A percentile compares a stretch with the other conserved stretches of the same genome.
Evolutionary conservation across 2,329 filamentous ascomycete species (phyloP).

Genomic region (Knoxdaviesia capensis): DNA sequence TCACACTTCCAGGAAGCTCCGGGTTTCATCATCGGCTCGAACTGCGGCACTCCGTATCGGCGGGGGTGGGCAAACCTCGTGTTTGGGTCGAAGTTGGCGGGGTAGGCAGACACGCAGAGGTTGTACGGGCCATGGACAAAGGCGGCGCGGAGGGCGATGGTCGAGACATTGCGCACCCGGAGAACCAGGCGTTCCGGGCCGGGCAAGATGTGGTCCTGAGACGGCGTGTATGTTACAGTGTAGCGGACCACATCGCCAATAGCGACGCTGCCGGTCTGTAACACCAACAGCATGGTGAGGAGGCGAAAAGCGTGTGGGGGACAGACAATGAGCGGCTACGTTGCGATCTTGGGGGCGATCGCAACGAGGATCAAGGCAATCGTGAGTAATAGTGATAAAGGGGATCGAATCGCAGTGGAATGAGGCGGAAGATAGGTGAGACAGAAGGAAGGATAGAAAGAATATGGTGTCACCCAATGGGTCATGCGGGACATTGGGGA

Average conservation of each 20-base stretch:
- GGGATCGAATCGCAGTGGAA: too few species aligned
- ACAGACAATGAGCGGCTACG: too few species aligned
- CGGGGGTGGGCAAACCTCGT: constrained; percentile 50
- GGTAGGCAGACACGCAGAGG: constrained; percentile 70
- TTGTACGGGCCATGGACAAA: constrained; percentile 95
- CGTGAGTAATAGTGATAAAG: too few species aligned
- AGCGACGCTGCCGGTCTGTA: constrained; percentile 81
- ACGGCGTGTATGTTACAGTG: constrained; percentile 81
- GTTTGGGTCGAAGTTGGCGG: constrained; percentile 67
- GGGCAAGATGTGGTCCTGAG: constrained; percentile 73
- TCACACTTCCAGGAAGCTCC: constrained; percentile 71
- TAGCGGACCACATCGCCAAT: constrained; percentile 87
- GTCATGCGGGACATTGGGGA: too few species aligned
- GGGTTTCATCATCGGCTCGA: constrained; percentile 91
- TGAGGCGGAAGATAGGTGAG: too few species aligned
- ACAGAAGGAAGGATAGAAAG: too few species aligned
- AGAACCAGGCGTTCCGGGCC: constrained; percentile 64
- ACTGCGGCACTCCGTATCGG: constrained; percentile 63
- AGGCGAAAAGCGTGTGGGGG: too few species aligned
- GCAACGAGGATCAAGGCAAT: too few species aligned
- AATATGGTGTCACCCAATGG: too few species aligned
- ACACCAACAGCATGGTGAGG: constrained; percentile 60
- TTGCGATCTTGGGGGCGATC: too few species aligned
- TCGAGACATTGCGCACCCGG: constrained; percentile 79
- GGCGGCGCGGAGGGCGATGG: constrained; percentile 76